A percentile compares a stretch with the other conserved stretches of the same genome.
phyloP scores from a whole-genome alignment of 331 rosid genomes.

The Quercus lobata region DNA sequence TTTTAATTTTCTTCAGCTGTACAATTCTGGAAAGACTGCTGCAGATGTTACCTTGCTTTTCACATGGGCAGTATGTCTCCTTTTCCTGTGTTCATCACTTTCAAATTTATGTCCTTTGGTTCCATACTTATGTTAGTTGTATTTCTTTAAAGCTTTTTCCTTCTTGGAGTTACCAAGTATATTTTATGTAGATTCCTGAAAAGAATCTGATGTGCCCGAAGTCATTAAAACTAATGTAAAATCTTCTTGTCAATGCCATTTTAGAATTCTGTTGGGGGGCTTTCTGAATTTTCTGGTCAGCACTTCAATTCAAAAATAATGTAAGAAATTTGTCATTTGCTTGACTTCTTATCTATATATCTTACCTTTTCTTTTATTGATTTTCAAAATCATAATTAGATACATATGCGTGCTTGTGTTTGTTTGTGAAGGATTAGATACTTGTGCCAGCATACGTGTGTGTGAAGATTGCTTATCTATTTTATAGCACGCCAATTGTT shows the following conservation, averaged over 20 bases:
- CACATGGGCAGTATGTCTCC: slow-evolving; percentile 87
- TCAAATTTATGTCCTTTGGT: neutral
- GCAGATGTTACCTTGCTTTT: slow-evolving; percentile 88
- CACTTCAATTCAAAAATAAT: slow-evolving; percentile 67
- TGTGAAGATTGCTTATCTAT: neutral
- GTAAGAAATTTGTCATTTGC: slow-evolving; percentile 45
- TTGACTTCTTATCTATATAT: slow-evolving; percentile 7
- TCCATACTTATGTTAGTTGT: slow-evolving; percentile 1
- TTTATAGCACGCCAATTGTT: neutral
- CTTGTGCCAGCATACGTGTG: neutral
- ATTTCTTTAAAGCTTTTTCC: neutral
- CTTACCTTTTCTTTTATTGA: neutral
- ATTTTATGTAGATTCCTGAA: neutral
- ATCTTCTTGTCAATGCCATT: slow-evolving; percentile 8
- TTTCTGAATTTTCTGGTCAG: slow-evolving; percentile 80
- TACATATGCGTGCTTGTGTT: neutral
- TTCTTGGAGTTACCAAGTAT: slow-evolving; percentile 19
- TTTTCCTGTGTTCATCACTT: neutral
- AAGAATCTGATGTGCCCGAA: neutral
- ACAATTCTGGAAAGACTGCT: slow-evolving; percentile 67
- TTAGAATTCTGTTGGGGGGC: slow-evolving; percentile 96
- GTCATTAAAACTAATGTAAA: slow-evolving; percentile 14
- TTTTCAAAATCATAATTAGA: neutral
- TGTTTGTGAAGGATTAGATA: neutral
- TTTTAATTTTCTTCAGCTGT: slow-evolving; percentile 45